Evolutionary conservation across 2,329 filamentous ascomycete genomes (phyloP), one percentile per base, ranked within the genome.

Genomic region (Chaetomium sp.): DNA sequence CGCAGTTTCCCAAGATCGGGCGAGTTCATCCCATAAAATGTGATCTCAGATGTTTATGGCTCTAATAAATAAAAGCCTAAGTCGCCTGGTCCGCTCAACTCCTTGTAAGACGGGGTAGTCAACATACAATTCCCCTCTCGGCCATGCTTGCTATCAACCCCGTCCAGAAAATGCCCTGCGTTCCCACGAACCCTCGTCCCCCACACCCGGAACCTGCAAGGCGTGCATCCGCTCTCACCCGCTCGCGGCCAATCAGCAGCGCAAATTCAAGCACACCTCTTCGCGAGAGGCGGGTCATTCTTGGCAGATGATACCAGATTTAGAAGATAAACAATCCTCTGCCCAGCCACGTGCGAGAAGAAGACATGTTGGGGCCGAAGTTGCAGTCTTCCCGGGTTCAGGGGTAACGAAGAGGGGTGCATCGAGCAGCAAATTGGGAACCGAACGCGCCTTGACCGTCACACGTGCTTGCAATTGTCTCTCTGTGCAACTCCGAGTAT

Each of bases 261-360:
- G 23, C 38, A 42, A 9, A 47, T 31, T 19, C 23, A 16, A 57
- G 56, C 56, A 57, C 56, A 47, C 56, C 56, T 16, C 38, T 42
- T 16, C 13, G 38, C 38, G 38, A 42, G 7, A 57, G 21, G 31
- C 6, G 13, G 12, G 19, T 19, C 16, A n/a, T 19, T 47, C 55
- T 57, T 57, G 35, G 53, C 53, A 38, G 16, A 19, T 56, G 21
- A 25, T 23, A 12, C 38, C 19, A 21, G 25, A 23, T 29, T 57
- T 19, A 23, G 38, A 57, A 21, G 13, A 42, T 45, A 21, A 21
- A 23, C 21, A 57, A 57, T 23, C 23, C 29, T 4, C 13, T 13
- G 16, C 25, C 16, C 56, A 29, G 25, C 56, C 56, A 57, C 56
- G 56, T 57, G 56, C 35, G 7, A 12, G 23, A 27, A 12, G 23